Conservation (phyloP, 345 rosid species). For the Erucastrum elatum region DNA sequence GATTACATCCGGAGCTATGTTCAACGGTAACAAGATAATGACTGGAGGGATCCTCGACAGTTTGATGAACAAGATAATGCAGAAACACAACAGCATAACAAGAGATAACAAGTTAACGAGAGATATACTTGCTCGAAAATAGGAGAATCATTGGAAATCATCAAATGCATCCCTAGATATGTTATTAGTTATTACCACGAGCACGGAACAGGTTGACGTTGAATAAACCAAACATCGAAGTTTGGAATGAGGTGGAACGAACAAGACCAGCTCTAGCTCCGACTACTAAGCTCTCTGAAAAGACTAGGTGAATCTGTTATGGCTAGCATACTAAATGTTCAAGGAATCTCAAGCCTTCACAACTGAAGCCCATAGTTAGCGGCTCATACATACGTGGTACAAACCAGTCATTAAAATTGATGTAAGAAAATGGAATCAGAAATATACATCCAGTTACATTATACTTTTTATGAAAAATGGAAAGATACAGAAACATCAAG, state of each 20-base stretch:
- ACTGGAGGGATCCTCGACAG: neutral
- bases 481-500: slow-evolving; percentile 22
- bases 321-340: neutral
- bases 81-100: neutral
- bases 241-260: too few relatives aligned
- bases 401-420: neutral
- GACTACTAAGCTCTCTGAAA: too few relatives aligned
- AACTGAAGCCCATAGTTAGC: neutral
- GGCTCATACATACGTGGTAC: neutral
- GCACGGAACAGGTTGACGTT: too few relatives aligned
- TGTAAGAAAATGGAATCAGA: slow-evolving; percentile 17
- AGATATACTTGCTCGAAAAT: too few relatives aligned
- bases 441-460: slow-evolving; percentile 5
- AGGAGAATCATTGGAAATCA: too few relatives aligned
- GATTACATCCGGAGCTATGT: neutral
- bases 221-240: too few relatives aligned
- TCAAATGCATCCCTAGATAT: too few relatives aligned
- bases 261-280: too few relatives aligned
- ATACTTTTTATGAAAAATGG: neutral
- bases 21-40: neutral
- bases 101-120: neutral
- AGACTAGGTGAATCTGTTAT: too few relatives aligned
- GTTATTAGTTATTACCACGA: too few relatives aligned
- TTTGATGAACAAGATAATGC: neutral
- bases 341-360: neutral